These are phyloP conservation scores for Rhizopus sp. DNA, from an alignment of 371 early-diverging fungal species.

Conservation along the genomic window DNA sequence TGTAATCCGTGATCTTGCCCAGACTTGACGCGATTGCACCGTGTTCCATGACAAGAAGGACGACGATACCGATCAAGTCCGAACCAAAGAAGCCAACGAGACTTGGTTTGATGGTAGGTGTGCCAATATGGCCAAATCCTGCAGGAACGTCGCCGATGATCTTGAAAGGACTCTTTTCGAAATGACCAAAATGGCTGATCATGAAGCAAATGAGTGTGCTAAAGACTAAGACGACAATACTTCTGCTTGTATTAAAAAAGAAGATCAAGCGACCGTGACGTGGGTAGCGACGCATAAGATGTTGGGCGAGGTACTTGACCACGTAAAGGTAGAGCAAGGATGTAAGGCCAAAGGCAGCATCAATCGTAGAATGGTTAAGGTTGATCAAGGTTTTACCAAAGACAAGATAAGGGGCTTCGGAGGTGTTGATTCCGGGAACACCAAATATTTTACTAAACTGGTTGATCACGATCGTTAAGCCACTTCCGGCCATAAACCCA, in stretches of 20 bases:
- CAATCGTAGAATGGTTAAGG: constrained; percentile 48
- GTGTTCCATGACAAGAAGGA: constrained; percentile 86
- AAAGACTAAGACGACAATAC: constrained; percentile 75
- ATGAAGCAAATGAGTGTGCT: constrained; percentile 73
- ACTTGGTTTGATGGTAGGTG: constrained; percentile 48
- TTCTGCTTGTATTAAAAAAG: constrained; percentile 64
- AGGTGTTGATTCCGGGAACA: constrained; percentile 65
- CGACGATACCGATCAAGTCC: constrained; percentile 64
- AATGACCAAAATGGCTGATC: constrained; percentile 50
- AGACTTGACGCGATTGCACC: constrained; percentile 83
- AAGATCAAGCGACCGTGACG: constrained; percentile 36
- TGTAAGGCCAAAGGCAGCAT: constrained; percentile 64
- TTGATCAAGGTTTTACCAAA: constrained; percentile 57
- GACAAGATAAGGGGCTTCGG: constrained; percentile 57
- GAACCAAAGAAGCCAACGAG: constrained; percentile 48
- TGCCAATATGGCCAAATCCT: constrained; percentile 66
- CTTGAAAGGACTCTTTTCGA: constrained; percentile 42
- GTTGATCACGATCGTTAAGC: constrained; percentile 74
- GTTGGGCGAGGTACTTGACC: constrained; percentile 34
- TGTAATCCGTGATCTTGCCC: constrained; percentile 64
- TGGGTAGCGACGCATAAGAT: constrained; percentile 42
- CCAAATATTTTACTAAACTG: constrained; percentile 81
- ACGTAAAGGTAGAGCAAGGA: constrained; percentile 53
- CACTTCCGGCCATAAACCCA: constrained; percentile 79
- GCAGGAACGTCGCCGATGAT: constrained; percentile 73